These are phyloP conservation scores for Xylaria sp. DNA, from an alignment of 495 filamentous ascomycete species.

Conservation along the genomic window DNA sequence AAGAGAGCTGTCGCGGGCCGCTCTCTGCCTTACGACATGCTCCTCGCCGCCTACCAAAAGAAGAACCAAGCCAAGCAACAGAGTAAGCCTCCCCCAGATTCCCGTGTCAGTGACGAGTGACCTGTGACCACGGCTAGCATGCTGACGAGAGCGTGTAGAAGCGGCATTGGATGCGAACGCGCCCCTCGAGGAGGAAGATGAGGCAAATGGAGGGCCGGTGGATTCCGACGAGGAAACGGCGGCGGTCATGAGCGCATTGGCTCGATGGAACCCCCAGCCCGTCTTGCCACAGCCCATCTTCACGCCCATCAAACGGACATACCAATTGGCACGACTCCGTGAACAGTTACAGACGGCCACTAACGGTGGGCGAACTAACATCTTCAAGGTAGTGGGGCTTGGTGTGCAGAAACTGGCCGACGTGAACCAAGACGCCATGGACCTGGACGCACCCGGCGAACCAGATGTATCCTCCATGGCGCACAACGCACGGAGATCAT, in stretches of 20 bases:
- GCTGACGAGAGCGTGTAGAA: constrained; percentile 56
- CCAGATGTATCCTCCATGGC: constrained; percentile 45
- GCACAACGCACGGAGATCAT: constrained; percentile 45
- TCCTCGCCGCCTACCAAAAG: constrained; percentile 94
- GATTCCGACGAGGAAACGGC: constrained; percentile 95
- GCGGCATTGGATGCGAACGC: constrained; percentile 93
- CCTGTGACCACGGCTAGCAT: not conserved
- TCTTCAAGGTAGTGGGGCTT: constrained; percentile 57
- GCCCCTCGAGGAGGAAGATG: constrained; percentile 86
- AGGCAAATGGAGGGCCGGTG: constrained; percentile 71
- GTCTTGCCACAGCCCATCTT: constrained; percentile 69
- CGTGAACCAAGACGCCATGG: constrained; percentile 43
- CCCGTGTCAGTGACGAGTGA: not conserved
- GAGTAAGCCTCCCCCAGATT: constrained; percentile 60
- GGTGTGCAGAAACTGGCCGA: constrained; percentile 57
- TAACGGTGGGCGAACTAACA: constrained; percentile 62
- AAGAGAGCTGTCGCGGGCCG: constrained; percentile 90
- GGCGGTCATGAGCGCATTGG: constrained; percentile 82
- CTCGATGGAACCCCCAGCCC: constrained; percentile 76
- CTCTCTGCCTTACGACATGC: constrained; percentile 92
- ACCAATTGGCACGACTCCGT: constrained; percentile 83
- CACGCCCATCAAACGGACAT: constrained; percentile 72
- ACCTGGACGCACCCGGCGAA: constrained; percentile 54
- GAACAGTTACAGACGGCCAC: constrained; percentile 85
- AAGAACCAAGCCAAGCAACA: constrained; percentile 98